Percentiles rank a stretch among this genome's conserved stretches.
Conservation (phyloP, 768 basidiomycete species). For the Suillus plorans region DNA sequence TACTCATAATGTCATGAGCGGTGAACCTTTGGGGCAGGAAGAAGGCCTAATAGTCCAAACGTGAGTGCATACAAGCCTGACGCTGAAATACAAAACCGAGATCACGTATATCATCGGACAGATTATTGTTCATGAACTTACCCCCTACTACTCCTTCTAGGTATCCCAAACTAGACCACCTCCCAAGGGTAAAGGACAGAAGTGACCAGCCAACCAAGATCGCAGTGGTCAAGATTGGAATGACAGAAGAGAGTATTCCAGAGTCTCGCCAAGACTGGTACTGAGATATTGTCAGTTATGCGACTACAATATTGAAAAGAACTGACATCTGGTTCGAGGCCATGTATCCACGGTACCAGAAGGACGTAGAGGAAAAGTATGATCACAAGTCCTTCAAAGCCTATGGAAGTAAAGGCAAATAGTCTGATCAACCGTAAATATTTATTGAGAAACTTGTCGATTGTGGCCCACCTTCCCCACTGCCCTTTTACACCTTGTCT, state of each 20-base stretch:
- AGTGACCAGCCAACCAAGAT: conserved; percentile 72
- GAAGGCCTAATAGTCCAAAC: conserved; percentile 74
- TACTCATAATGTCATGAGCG: conserved; percentile 25
- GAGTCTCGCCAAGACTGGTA: conserved; percentile 76
- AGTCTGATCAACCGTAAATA: conserved; percentile 36
- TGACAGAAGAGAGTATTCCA: conserved; percentile 62
- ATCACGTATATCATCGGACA: not conserved
- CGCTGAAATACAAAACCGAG: conserved; percentile 39
- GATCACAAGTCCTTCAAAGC: conserved; percentile 60
- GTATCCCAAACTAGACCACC: conserved; percentile 66
- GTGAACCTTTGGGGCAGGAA: conserved; percentile 63
- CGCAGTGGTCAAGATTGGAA: conserved; percentile 67
- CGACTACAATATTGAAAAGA: not conserved
- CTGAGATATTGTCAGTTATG: conserved; percentile 34
- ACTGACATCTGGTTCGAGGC: conserved; percentile 69
- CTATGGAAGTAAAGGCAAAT: conserved; percentile 52
- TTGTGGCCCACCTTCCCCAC: conserved; percentile 48
- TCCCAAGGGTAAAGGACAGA: conserved; percentile 61
- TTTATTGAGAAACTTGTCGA: no score
- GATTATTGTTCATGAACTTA: conserved; percentile 29
- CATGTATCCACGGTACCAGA: conserved; percentile 62
- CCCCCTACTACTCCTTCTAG: conserved; percentile 63
- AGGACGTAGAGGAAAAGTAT: conserved; percentile 73
- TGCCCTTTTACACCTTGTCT: conserved; percentile 35
- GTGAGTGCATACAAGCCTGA: conserved; percentile 66